Conservation (phyloP, 179 eudicot species). For the Drosera spatulata region DNA sequence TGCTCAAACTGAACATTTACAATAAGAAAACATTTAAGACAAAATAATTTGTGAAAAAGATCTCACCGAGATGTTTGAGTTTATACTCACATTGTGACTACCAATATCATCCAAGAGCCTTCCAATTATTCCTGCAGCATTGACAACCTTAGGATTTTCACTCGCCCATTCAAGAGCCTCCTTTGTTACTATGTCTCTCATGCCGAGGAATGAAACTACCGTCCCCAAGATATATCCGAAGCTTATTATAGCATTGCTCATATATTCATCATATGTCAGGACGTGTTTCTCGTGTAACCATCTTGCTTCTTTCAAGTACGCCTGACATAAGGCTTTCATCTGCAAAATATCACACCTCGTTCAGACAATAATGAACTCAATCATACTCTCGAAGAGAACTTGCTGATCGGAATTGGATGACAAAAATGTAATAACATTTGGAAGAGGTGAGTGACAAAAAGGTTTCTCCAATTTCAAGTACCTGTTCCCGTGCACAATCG, state of each 20-base stretch:
- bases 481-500: conserved; percentile 17
- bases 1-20: conserved; percentile 18
- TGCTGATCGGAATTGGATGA: too few relatives aligned
- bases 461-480: conserved; percentile 1
- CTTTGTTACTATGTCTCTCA: conserved; percentile 5
- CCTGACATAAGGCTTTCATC: conserved; percentile 9
- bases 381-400: too few relatives aligned
- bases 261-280: conserved; percentile 13
- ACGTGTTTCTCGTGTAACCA: conserved; percentile 17
- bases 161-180: conserved; percentile 12
- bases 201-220: background rate
- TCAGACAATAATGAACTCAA: background rate
- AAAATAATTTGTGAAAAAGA: background rate
- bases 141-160: conserved; percentile 1
- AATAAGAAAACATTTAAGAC: background rate
- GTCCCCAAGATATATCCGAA: background rate
- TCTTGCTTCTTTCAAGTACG: conserved; percentile 14
- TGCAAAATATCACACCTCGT: background rate
- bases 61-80: background rate
- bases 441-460: background rate
- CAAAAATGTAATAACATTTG: too few relatives aligned
- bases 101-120: conserved; percentile 11
- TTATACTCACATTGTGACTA: conserved; percentile 10
- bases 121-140: conserved; percentile 4
- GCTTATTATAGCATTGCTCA: conserved; percentile 8